Base-by-base conservation (phyloP, 179 eudicot genomes). In the Monotropa hypopitys region DNA sequence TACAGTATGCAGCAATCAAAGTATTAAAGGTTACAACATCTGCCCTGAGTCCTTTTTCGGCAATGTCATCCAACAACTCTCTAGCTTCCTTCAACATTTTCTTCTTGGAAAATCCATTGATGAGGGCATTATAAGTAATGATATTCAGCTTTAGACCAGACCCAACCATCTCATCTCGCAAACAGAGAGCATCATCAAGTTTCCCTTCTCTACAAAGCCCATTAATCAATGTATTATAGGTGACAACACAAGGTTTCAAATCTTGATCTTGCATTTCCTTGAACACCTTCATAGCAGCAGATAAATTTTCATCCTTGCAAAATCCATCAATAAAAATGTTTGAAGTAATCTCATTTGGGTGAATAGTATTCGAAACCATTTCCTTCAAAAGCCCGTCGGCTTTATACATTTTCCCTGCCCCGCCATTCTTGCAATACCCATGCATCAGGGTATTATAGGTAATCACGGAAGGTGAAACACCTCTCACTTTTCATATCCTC, bases 31-130 rank as follows among this genome's bases (percentile, higher is more conserved):
- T 86, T 79, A 86, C 88, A 70, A 79, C 82, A 61, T 84, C 81
- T 53, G 91, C 87, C 74, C 38, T 77, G 32, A 78, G 75, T 57
- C 86, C 85, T 79, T 83, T 73, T 32, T 49, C n/a, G 1, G 21
- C 47, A 30, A 88, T 78, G 65, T 86, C 87, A 77, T 45, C 70
- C 32, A 89, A 89, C 77, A 89, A 76, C 78, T 84, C 84, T 69
- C 80, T 77, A 45, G 91, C 93, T 86, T 89, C 91, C 83, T 80
- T 80, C 88, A 86, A 84, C 83, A 81, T 88, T 73, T 88, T 85
- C 62, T 86, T 85, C 75, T 83, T 83, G 57, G 80, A 84, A 46
- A 84, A 84, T 38, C 86, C 87, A 54, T 75, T 76, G n/a, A 84
- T 79, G 61, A 85, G 40, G 53, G 46, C 57, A 68, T 43, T 85